phyloP scores from a whole-genome alignment of 495 filamentous ascomycete genomes.

The Xylaria acuta region DNA sequence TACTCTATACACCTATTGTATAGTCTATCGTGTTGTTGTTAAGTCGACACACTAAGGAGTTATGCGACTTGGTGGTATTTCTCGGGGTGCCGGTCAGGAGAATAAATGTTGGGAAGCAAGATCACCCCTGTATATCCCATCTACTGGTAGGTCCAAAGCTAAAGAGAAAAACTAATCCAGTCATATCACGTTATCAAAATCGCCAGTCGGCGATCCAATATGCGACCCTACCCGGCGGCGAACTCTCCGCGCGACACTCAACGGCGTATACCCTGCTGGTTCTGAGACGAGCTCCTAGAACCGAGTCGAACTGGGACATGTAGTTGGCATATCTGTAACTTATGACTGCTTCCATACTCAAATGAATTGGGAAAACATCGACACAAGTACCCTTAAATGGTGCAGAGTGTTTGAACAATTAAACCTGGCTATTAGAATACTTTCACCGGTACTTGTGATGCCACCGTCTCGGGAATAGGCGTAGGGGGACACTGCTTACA shows the following conservation, averaged over 20 bases:
- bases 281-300: neutral
- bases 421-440: neutral
- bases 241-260: neutral
- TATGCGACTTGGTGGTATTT: neutral
- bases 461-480: neutral
- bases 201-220: neutral
- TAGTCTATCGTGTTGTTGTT: neutral
- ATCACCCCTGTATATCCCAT: neutral
- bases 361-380: neutral
- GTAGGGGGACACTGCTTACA: neutral
- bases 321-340: neutral
- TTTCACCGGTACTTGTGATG: neutral
- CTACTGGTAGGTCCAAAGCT: neutral
- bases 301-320: neutral
- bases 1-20: neutral
- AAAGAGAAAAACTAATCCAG: neutral
- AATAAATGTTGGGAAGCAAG: neutral
- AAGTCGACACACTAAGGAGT: neutral
- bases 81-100: neutral
- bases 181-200: neutral
- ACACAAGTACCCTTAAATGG: neutral
- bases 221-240: constrained; percentile 1
- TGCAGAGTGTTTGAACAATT: neutral
- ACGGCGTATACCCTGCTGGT: neutral
- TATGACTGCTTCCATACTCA: neutral